Conservation (phyloP, 768 basidiomycete species). For the Mrakia blollopis region DNA sequence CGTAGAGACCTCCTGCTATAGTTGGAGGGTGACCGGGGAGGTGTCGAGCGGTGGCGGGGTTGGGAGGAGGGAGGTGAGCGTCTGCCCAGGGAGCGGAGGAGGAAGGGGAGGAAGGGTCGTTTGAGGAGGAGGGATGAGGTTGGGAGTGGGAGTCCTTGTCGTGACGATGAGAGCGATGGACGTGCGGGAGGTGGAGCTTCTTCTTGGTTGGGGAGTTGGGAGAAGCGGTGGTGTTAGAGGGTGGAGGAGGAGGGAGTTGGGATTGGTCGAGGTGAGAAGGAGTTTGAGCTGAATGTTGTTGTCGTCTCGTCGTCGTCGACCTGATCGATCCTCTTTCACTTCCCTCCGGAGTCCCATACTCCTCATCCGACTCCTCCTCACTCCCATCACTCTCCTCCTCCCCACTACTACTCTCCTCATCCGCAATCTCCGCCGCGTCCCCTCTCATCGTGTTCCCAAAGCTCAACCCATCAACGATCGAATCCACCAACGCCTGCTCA, state of each 20-base stretch:
- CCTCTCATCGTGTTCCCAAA: constrained; percentile 73
- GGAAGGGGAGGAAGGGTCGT: not conserved
- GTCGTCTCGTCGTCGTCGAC: not conserved
- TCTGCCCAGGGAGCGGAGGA: not conserved
- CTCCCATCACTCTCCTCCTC: constrained; percentile 35
- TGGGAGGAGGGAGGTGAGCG: not conserved
- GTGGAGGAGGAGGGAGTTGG: not conserved
- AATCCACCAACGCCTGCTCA: constrained; percentile 75
- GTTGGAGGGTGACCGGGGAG: constrained; percentile 9
- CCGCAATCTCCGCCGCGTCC: constrained; percentile 74
- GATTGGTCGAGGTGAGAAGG: not conserved
- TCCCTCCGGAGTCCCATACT: constrained; percentile 47
- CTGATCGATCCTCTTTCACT: constrained; percentile 50
- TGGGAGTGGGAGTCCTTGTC: not conserved
- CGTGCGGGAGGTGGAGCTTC: constrained; percentile 19
- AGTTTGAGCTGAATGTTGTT: no score
- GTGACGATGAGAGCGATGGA: not conserved
- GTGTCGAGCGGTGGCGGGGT: not conserved
- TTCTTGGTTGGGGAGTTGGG: constrained; percentile 18
- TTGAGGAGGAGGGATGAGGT: not conserved
- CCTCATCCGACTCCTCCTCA: constrained; percentile 42
- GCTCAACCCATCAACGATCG: constrained; percentile 72
- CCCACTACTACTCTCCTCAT: constrained; percentile 50
- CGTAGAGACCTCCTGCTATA: constrained; percentile 20
- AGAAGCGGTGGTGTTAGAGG: constrained; percentile 17